Evolutionary conservation across 75 land plant genomes (phyloP), one percentile per base, ranked within the genome.

Genomic region (Cryptomeria japonica): DNA sequence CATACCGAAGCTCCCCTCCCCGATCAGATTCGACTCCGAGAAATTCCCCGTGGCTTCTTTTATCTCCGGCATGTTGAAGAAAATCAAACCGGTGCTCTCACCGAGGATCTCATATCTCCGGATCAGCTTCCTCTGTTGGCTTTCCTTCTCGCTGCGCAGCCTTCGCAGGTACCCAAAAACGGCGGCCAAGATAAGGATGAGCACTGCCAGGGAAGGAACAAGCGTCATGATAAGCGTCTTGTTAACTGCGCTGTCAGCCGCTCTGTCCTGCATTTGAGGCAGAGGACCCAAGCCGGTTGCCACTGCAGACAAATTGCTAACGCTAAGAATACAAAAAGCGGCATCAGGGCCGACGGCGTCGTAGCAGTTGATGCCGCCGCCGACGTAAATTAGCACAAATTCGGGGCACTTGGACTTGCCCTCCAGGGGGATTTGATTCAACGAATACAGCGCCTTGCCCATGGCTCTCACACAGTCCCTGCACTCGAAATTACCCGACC

Each of bases 21-120:
- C 55, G 55, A 51, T 87, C 49, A 90, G 88, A 47, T 87, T 88
- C 16, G 78, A 55, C 46, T 91, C 90, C 0, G 88, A 87, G 31
- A 92, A 92, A 53, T 49, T 46, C 22, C 85, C 55, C 0, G 92
- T 92, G 68, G 92, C 92, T 4, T 86, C 58, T 76, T 87, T 90
- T 12, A 92, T 88, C 88, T 92, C 93, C 1, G 89, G 0, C 22
- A 92, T 51, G 55, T 51, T 1, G 2, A 51, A 51, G 55, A 51
- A 51, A 2, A 0, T 51, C 55, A 51, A 13, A 2, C 82, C 46
- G 2, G 82, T 79, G 4, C 22, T 79, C 82, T 37, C 38, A 8
- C 82, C 39, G 39, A 79, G 41, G 9, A 38, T 37, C 37, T 79
- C 82, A 18, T 39, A 79, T 4, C 82, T 79, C 0, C 41, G 25